These are phyloP conservation scores for Phaffomyces thermotolerans DNA, from an alignment of 805 yeast species.

Conservation along the genomic window DNA sequence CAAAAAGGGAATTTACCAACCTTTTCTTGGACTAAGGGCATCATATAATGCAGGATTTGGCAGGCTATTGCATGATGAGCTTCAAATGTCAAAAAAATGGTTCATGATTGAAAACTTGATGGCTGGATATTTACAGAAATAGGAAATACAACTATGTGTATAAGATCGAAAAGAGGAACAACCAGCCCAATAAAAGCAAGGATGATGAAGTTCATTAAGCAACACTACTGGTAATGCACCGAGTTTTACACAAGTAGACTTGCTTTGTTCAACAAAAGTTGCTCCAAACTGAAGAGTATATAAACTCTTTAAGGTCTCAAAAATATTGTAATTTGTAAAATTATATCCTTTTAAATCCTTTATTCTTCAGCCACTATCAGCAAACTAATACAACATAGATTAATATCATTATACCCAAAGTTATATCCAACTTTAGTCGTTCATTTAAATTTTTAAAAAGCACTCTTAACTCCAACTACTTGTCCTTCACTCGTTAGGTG, in stretches of 20 bases:
- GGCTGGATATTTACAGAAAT: background rate
- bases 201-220: too few relatives aligned
- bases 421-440: conserved; percentile 22
- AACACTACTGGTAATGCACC: too few relatives aligned
- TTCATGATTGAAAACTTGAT: background rate
- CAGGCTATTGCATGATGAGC: background rate
- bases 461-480: conserved; percentile 15
- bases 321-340: too few relatives aligned
- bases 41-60: background rate
- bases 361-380: too few relatives aligned
- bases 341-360: too few relatives aligned
- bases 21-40: background rate
- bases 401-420: background rate
- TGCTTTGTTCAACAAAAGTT: too few relatives aligned
- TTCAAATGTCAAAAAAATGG: background rate
- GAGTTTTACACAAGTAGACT: too few relatives aligned
- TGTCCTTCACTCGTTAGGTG: conserved; percentile 18
- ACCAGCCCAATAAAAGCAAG: too few relatives aligned
- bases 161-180: too few relatives aligned
- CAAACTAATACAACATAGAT: background rate
- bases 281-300: too few relatives aligned
- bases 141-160: too few relatives aligned
- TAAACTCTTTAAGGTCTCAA: too few relatives aligned
- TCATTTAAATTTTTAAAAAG: conserved; percentile 10
- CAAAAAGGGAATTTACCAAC: background rate